phyloP scores from a whole-genome alignment of 139 green algal species.

The Closterium sp. region DNA sequence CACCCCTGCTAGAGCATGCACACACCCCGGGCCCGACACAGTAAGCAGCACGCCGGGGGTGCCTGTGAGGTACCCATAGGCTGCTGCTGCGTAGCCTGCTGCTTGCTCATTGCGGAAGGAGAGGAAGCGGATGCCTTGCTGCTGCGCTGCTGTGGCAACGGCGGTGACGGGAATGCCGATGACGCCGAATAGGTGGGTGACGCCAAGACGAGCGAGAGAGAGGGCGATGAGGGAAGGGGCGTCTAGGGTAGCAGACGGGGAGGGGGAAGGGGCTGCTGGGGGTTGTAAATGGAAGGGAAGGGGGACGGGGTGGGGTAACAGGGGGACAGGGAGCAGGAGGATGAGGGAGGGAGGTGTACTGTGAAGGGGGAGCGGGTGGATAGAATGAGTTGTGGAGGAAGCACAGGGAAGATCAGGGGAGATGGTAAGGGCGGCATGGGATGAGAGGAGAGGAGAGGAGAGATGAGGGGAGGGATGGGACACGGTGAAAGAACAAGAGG shows the following conservation, averaged over 20 bases:
- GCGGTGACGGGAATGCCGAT: slow-evolving; percentile 82
- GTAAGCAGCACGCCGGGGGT: slow-evolving; percentile 74
- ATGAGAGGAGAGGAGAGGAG: slow-evolving; percentile 58
- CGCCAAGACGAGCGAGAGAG: slow-evolving; percentile 60
- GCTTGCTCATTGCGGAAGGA: slow-evolving; percentile 82
- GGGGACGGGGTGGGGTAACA: too few species aligned
- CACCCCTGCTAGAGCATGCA: slow-evolving; percentile 76
- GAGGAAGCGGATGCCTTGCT: slow-evolving; percentile 75
- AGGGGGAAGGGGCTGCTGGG: neutral
- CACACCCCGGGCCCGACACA: slow-evolving; percentile 73
- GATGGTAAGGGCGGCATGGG: too few species aligned
- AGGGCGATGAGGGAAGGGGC: slow-evolving; percentile 20
- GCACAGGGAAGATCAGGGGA: too few species aligned
- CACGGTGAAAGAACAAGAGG: too few species aligned
- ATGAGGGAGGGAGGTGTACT: too few species aligned
- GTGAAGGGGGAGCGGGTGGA: too few species aligned
- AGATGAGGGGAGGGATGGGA: neutral
- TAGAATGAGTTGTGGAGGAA: too few species aligned
- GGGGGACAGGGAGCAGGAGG: too few species aligned
- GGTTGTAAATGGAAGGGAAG: too few species aligned
- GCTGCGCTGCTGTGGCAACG: slow-evolving; percentile 70
- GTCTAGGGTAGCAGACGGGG: neutral
- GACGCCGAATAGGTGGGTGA: slow-evolving; percentile 73
- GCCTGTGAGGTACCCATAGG: slow-evolving; percentile 72
- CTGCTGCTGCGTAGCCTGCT: slow-evolving; percentile 76